Evolutionary conservation across 768 basidiomycete genomes (phyloP).

Genomic region (Nevesoporus exiguus): DNA sequence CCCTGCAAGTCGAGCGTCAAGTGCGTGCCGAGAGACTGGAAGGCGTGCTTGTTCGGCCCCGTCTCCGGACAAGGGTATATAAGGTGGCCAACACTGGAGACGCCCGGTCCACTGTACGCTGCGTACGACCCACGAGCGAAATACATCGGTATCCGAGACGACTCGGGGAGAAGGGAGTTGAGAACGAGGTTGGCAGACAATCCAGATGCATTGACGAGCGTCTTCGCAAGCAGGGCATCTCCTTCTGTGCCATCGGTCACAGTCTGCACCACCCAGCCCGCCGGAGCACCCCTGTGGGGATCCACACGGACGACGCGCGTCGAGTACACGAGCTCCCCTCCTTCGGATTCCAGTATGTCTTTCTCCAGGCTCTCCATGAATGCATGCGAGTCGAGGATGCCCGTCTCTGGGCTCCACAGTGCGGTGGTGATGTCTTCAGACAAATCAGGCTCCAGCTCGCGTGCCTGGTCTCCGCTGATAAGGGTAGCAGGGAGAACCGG

Average conservation of each 20-base stretch:
- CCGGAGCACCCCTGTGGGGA: conserved; percentile 37
- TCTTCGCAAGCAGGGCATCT: conserved; percentile 70
- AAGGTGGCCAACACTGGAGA: conserved; percentile 62
- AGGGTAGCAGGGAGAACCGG: conserved; percentile 60
- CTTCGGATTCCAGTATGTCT: conserved; percentile 71
- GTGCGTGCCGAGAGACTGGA: conserved; percentile 90
- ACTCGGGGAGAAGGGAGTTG: conserved; percentile 61
- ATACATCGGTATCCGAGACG: conserved; percentile 65
- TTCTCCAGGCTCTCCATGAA: conserved; percentile 81
- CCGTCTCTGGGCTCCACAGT: conserved; percentile 81
- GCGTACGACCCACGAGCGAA: conserved; percentile 87
- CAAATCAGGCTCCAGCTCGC: conserved; percentile 80
- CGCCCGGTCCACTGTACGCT: conserved; percentile 78
- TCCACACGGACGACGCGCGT: conserved; percentile 89
- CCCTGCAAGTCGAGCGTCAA: conserved; percentile 83
- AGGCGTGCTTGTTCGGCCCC: conserved; percentile 53
- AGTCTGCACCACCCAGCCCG: conserved; percentile 87
- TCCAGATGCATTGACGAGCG: conserved; percentile 81
- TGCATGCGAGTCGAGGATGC: conserved; percentile 85
- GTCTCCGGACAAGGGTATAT: conserved; percentile 89
- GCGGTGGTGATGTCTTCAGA: conserved; percentile 65
- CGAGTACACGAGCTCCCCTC: conserved; percentile 67
- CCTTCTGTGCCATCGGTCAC: conserved; percentile 51
- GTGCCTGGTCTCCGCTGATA: conserved; percentile 63
- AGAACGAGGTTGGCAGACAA: conserved; percentile 68